These are phyloP conservation scores for Cetraspora pellucida DNA, from an alignment of 192 early-diverging fungal species.

Conservation along the genomic window DNA sequence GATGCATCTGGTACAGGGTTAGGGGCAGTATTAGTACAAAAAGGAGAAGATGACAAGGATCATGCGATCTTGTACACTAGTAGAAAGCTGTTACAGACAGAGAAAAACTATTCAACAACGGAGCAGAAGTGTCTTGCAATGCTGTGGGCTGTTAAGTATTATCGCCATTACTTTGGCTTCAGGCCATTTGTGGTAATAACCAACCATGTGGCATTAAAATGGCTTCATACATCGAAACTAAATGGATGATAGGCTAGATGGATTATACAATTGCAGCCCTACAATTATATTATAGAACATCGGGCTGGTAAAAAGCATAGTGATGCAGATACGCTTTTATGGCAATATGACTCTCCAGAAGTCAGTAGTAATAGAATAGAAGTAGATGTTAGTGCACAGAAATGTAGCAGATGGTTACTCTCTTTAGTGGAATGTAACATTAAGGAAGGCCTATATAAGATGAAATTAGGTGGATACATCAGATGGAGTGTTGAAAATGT, in stretches of 20 bases:
- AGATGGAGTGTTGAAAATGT: too few species aligned
- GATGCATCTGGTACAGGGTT: slow-evolving; percentile 14
- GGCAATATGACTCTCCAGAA: too few species aligned
- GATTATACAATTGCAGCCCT: too few species aligned
- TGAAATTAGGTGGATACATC: too few species aligned
- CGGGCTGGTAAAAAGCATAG: too few species aligned
- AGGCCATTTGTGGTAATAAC: background rate
- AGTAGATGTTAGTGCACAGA: too few species aligned
- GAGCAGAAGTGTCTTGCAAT: background rate
- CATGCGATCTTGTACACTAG: slow-evolving; percentile 17
- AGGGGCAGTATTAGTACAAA: background rate
- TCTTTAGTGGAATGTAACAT: too few species aligned
- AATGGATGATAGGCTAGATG: background rate
- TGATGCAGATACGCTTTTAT: too few species aligned
- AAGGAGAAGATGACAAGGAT: slow-evolving; percentile 5
- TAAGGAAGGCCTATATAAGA: too few species aligned
- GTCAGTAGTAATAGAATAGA: too few species aligned
- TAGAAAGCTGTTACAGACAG: background rate
- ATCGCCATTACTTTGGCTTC: background rate
- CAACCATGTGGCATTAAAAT: background rate
- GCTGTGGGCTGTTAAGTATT: background rate
- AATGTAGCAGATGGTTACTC: too few species aligned
- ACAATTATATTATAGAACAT: too few species aligned
- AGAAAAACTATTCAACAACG: background rate
- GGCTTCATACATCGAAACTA: background rate